Percentiles rank a stretch among this genome's conserved stretches.
Evolutionary conservation across 73 alveolate species (phyloP).

Genomic region (Strombidium stylifer): DNA sequence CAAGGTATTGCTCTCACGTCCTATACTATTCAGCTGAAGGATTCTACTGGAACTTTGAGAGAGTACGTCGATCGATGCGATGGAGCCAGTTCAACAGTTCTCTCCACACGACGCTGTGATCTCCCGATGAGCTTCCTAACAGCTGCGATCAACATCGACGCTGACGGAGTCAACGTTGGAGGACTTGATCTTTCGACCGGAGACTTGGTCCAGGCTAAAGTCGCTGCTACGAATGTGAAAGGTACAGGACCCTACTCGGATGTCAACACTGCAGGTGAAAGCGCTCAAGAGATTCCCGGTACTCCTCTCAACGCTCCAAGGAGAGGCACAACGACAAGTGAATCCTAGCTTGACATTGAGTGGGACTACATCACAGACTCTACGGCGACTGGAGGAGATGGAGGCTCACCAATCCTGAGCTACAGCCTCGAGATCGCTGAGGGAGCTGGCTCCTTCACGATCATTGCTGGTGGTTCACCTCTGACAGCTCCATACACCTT

Average conservation of each 20-base stretch:
- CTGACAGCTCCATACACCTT: background rate
- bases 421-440: slow-evolving; percentile 40
- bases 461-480: too few species aligned
- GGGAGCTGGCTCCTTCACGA: slow-evolving; percentile 32
- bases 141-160: too few species aligned
- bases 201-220: slow-evolving; percentile 8
- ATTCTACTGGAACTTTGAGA: slow-evolving; percentile 13
- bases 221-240: slow-evolving; percentile 35
- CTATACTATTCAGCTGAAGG: slow-evolving; percentile 19
- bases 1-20: slow-evolving; percentile 18
- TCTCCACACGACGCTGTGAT: background rate
- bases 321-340: slow-evolving; percentile 18
- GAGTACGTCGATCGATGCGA: slow-evolving; percentile 9
- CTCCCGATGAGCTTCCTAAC: slow-evolving; percentile 41
- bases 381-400: slow-evolving; percentile 32
- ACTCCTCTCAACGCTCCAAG: background rate
- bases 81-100: slow-evolving; percentile 16
- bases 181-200: slow-evolving; percentile 17
- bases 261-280: slow-evolving; percentile 5
- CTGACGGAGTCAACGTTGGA: too few species aligned
- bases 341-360: background rate
- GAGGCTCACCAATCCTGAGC: slow-evolving; percentile 29
- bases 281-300: background rate
- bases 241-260: slow-evolving; percentile 33
- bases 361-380: background rate